Percentiles rank a stretch among this genome's conserved stretches.
Evolutionary conservation across 1,284 basidiomycete species (phyloP).

Genomic region (Cryptococcus sp.): DNA sequence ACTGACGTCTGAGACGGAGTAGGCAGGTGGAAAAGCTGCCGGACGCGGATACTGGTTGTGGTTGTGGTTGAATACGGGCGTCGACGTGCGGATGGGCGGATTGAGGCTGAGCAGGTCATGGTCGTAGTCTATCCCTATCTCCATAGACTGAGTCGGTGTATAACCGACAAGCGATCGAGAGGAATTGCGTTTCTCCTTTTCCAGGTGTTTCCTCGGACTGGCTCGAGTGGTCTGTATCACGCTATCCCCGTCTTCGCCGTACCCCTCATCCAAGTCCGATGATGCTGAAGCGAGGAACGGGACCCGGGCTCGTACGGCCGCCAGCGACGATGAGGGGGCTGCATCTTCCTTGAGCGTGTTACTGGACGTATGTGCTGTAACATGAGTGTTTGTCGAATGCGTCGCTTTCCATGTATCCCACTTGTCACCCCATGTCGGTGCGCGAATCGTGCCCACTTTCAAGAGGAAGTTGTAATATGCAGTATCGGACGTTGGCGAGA

Average conservation of each 20-base stretch:
- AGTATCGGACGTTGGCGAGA: conserved; percentile 39
- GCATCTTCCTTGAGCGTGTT: neutral
- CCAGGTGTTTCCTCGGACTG: conserved; percentile 15
- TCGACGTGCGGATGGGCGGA: conserved; percentile 38
- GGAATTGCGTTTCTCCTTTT: conserved; percentile 3
- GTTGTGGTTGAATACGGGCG: conserved; percentile 30
- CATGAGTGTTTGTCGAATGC: neutral
- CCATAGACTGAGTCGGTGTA: conserved; percentile 29
- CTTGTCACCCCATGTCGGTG: conserved; percentile 49
- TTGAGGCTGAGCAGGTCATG: conserved; percentile 25
- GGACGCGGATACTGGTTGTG: conserved; percentile 2
- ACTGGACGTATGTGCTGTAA: neutral
- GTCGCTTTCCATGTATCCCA: conserved; percentile 49
- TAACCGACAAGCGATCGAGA: conserved; percentile 32
- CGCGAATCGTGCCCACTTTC: conserved; percentile 50
- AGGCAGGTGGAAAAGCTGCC: conserved; percentile 23
- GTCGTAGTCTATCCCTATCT: conserved; percentile 8
- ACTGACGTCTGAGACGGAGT: conserved; percentile 35
- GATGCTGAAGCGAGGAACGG: conserved; percentile 47
- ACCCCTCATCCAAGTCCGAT: conserved; percentile 49
- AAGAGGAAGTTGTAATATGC: conserved; percentile 51
- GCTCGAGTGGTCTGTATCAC: neutral
- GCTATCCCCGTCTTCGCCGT: conserved; percentile 15
- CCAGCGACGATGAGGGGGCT: conserved; percentile 6
- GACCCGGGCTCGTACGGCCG: conserved; percentile 27